Conservation (phyloP, 2,329 filamentous ascomycete species). For the Myriosclerotinia scirpicola region DNA sequence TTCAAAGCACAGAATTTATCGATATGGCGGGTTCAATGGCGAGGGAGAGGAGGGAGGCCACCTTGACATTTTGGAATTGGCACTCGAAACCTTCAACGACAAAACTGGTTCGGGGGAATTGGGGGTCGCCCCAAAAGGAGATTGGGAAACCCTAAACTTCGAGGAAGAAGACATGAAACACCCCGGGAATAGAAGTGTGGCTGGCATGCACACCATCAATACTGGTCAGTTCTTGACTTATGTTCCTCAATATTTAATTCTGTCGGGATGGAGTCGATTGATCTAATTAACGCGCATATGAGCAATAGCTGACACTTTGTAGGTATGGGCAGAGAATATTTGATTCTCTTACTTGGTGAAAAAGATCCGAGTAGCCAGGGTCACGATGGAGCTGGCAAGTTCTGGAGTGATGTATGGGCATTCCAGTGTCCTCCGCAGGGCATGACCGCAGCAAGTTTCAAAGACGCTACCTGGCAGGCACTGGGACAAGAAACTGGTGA, state of each 20-base stretch:
- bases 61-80: constrained; percentile 64
- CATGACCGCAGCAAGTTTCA: constrained; percentile 55
- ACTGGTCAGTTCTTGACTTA: constrained; percentile 43
- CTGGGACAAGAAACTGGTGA: constrained; percentile 56
- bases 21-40: constrained; percentile 81
- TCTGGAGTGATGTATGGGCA: constrained; percentile 62
- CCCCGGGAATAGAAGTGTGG: constrained; percentile 55
- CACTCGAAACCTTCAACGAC: constrained; percentile 57
- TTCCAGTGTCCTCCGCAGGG: constrained; percentile 59
- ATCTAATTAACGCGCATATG: neutral
- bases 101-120: constrained; percentile 50
- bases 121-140: constrained; percentile 50
- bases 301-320: neutral
- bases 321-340: constrained; percentile 57
- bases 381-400: constrained; percentile 53
- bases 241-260: neutral
- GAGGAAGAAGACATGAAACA: constrained; percentile 46
- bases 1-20: constrained; percentile 64
- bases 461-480: constrained; percentile 54
- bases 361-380: constrained; percentile 50
- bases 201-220: constrained; percentile 55
- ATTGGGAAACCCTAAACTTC: constrained; percentile 55
- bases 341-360: constrained; percentile 63
- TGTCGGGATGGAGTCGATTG: neutral
- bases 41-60: constrained; percentile 66